Conservation (phyloP, 495 filamentous ascomycete genomes). For the Elasticomyces elasticus region DNA sequence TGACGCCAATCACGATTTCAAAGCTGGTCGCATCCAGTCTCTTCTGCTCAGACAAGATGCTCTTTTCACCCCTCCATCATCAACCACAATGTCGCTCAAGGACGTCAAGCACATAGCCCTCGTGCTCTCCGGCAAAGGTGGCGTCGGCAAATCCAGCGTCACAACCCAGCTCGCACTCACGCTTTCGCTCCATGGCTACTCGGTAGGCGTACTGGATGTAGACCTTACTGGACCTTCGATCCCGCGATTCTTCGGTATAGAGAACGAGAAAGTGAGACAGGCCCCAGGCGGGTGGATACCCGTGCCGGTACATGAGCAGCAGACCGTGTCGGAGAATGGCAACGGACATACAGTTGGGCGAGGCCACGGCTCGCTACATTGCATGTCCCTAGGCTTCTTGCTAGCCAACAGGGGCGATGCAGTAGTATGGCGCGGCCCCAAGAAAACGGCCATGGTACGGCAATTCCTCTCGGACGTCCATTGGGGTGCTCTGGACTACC, state of each 20-base stretch:
- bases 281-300: slow-evolving; percentile 83
- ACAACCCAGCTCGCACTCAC: slow-evolving; percentile 92
- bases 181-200: slow-evolving; percentile 70
- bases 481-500: slow-evolving; percentile 81
- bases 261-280: slow-evolving; percentile 81
- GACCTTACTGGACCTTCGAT: slow-evolving; percentile 95
- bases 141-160: slow-evolving; percentile 93
- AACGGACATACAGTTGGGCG: slow-evolving; percentile 22
- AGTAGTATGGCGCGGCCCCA: slow-evolving; percentile 93
- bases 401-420: slow-evolving; percentile 74
- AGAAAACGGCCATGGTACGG: slow-evolving; percentile 98
- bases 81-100: slow-evolving; percentile 33
- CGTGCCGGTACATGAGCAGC: slow-evolving; percentile 60
- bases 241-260: slow-evolving; percentile 82
- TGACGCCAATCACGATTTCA: no score
- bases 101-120: slow-evolving; percentile 36
- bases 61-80: not conserved
- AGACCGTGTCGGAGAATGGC: slow-evolving; percentile 26
- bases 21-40: no score
- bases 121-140: slow-evolving; percentile 93
- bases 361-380: slow-evolving; percentile 56
- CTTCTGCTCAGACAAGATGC: not conserved
- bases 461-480: slow-evolving; percentile 87
- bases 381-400: slow-evolving; percentile 91
- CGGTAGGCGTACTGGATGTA: slow-evolving; percentile 89